Conservation (phyloP, 192 early-diverging fungal species). For the Pecoramyces ruminantium region DNA sequence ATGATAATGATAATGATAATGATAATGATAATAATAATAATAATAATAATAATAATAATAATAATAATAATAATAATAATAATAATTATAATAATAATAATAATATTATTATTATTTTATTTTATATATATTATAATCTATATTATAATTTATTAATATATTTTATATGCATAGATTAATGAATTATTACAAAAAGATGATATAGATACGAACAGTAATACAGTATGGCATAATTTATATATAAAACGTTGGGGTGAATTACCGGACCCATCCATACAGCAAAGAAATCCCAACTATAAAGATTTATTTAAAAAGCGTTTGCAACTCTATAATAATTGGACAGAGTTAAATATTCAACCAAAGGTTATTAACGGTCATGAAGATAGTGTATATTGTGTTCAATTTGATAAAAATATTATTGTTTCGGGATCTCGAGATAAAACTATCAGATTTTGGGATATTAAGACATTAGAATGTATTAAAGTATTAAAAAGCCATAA, state of each 20-base stretch:
- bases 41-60: too few relatives aligned
- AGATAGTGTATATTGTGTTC: slow-evolving; percentile 73
- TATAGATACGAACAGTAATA: slow-evolving; percentile 31
- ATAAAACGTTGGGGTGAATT: slow-evolving; percentile 4
- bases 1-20: too few relatives aligned
- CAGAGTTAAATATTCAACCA: slow-evolving; percentile 16
- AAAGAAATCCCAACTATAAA: slow-evolving; percentile 10
- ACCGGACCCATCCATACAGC: slow-evolving; percentile 30
- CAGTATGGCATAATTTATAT: slow-evolving; percentile 52
- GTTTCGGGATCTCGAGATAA: slow-evolving; percentile 54
- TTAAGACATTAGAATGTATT: slow-evolving; percentile 22
- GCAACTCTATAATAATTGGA: slow-evolving; percentile 58
- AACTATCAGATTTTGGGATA: slow-evolving; percentile 58
- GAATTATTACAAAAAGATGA: background rate
- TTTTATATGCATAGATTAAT: background rate
- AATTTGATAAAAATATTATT: slow-evolving; percentile 51
- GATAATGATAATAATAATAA: too few relatives aligned
- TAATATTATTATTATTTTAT: too few relatives aligned
- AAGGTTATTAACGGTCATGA: slow-evolving; percentile 34
- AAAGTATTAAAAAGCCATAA: slow-evolving; percentile 48
- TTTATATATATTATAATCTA: too few relatives aligned
- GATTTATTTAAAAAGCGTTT: slow-evolving; percentile 46
- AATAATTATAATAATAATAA: too few relatives aligned
- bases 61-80: too few relatives aligned
- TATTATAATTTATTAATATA: too few relatives aligned